These are phyloP conservation scores for Chalciporus chontae DNA, from an alignment of 768 basidiomycete genomes.

Conservation along the genomic window DNA sequence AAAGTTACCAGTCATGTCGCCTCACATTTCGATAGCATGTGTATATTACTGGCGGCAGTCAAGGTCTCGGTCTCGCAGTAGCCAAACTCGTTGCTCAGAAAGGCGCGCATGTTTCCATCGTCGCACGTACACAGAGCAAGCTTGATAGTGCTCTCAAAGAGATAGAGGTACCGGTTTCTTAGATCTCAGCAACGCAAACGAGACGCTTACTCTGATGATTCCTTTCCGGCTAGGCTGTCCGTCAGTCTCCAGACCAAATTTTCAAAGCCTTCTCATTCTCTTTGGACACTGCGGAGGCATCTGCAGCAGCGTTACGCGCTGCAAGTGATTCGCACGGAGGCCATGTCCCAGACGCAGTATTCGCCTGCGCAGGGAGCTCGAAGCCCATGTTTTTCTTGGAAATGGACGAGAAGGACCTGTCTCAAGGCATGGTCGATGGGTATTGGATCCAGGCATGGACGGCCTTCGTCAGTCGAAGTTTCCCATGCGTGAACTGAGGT, in stretches of 20 bases:
- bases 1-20: background rate
- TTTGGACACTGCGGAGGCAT: conserved; percentile 46
- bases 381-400: conserved; percentile 72
- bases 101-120: conserved; percentile 79
- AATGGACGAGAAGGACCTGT: conserved; percentile 44
- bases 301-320: conserved; percentile 55
- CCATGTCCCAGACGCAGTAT: conserved; percentile 63
- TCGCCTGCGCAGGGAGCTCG: conserved; percentile 69
- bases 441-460: no score
- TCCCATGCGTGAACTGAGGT: no score
- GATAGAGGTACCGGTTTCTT: conserved; percentile 49
- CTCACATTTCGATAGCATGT: conserved; percentile 52
- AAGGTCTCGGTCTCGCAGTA: conserved; percentile 70
- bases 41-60: conserved; percentile 76
- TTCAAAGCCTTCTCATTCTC: conserved; percentile 62
- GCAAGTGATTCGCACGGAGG: conserved; percentile 53
- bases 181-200: conserved; percentile 10
- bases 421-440: no score
- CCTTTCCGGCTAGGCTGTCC: conserved; percentile 21
- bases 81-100: conserved; percentile 56
- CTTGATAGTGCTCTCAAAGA: conserved; percentile 17
- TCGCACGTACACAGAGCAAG: conserved; percentile 62
- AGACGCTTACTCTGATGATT: background rate
- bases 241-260: conserved; percentile 51
- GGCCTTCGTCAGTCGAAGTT: no score